Evolutionary conservation across 495 filamentous ascomycete species (phyloP).

Genomic region (Amphirosellinia nigrospora): DNA sequence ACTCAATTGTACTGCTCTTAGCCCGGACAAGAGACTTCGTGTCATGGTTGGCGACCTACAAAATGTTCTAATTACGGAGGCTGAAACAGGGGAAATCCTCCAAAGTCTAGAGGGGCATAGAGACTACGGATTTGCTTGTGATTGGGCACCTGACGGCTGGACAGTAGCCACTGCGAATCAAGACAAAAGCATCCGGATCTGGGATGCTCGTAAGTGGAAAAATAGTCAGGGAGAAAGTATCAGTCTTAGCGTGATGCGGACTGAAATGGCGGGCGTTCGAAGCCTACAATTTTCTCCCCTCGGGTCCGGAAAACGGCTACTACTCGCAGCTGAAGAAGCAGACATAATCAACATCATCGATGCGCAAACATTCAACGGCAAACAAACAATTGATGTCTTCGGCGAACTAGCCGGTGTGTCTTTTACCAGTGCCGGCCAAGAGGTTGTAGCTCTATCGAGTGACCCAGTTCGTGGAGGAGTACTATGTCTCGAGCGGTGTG

Average conservation of each 20-base stretch:
- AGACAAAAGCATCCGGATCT: conserved; percentile 83
- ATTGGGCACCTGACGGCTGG: conserved; percentile 88
- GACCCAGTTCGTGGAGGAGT: conserved; percentile 81
- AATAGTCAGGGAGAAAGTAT: conserved; percentile 47
- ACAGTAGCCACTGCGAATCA: conserved; percentile 91
- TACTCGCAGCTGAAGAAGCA: conserved; percentile 82
- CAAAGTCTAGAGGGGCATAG: conserved; percentile 69
- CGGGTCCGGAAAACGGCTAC: conserved; percentile 72
- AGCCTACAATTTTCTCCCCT: conserved; percentile 81
- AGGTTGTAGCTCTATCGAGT: conserved; percentile 74
- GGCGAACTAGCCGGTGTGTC: conserved; percentile 82
- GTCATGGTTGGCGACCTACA: conserved; percentile 68
- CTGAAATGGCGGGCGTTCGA: conserved; percentile 80
- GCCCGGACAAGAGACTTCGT: conserved; percentile 79
- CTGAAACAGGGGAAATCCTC: conserved; percentile 54
- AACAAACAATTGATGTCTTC: conserved; percentile 84
- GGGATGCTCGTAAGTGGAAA: conserved; percentile 79
- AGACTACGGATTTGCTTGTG: conserved; percentile 88
- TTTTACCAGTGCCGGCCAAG: conserved; percentile 72
- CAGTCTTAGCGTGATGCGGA: conserved; percentile 67
- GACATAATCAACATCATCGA: conserved; percentile 84
- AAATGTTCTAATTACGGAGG: conserved; percentile 56
- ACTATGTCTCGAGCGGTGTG: conserved; percentile 72
- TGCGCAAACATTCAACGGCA: conserved; percentile 66
- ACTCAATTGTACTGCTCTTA: conserved; percentile 85